Evolutionary conservation across 1,284 basidiomycete species (phyloP), one percentile per base, ranked within the genome.

Genomic region (Malassezia psittaci): DNA sequence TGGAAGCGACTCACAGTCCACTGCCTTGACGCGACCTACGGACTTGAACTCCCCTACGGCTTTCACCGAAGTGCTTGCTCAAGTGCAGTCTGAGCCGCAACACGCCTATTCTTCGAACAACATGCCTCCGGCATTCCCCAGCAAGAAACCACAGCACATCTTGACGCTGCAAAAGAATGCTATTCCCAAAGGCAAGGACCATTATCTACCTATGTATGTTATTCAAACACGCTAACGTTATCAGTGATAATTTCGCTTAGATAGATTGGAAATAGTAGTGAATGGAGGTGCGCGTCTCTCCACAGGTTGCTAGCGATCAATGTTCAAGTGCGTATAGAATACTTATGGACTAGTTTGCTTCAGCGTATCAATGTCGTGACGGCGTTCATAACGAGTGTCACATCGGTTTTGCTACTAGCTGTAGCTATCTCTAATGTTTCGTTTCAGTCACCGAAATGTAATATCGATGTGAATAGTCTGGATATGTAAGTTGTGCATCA

Each of bases 281-380:
- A 18, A 34, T 48, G 36, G 47, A 48, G 47, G 47, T 48, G 47
- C 36, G 47, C 40, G 33, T 21, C 29, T 35, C 32, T n/a, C 21
- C 36, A 15, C 10, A n/a, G 10, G 21, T 33, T n/a, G n/a, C 12
- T 29, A 24, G 18, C 36, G 47, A 39, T 45, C 24, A 51, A 59
- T 59, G 57, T 51, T 40, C 47, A 59, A 12, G 41, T 43, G 32
- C 21, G 41, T 43, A 32, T 19, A 21, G 24, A 43, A 12, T 13
- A 43, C 41, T 43, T 11, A 43, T 15, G 21, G 39, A 16, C 21
- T 43, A 43, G 67, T 46, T 63, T 64, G 11, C 74, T 85, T 59
- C 85, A 89, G 81, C 80, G 78, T 0, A 78, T 91, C n/a, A 79
- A 90, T 35, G 82, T 78, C 0, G 81, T 83, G 51, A 81, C 90